Conservation (phyloP, 202 grass and related monocot species). For the Cymbopogon flexuosus region DNA sequence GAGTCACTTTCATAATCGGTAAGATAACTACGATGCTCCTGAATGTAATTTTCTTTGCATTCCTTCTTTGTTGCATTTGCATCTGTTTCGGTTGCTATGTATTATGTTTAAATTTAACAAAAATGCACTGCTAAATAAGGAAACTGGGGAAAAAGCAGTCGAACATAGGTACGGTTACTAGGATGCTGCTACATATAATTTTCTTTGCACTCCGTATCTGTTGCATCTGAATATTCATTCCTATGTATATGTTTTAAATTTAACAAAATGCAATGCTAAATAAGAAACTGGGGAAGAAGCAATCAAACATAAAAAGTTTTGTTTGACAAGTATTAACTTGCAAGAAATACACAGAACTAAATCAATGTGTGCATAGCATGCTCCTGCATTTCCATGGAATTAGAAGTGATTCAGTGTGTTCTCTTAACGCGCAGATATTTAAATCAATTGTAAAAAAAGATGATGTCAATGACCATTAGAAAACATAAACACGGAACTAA, state of each 20-base stretch:
- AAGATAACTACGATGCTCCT: not conserved
- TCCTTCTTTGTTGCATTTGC: not conserved
- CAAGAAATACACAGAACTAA: not conserved
- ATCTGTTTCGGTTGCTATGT: not conserved
- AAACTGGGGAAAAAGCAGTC: not conserved
- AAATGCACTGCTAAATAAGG: not conserved
- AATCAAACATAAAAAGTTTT: not conserved
- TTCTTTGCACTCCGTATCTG: not conserved
- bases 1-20: not conserved
- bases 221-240: not conserved
- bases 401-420: not conserved
- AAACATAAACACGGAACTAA: not conserved
- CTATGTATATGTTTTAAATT: not conserved
- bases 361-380: not conserved
- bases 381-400: not conserved
- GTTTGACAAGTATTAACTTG: not conserved
- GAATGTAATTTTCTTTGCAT: not conserved
- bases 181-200: not conserved
- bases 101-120: conserved; percentile 9
- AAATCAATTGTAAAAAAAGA: not conserved
- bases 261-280: not conserved
- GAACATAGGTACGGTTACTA: not conserved
- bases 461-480: not conserved
- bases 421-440: not conserved
- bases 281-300: not conserved